Conservation (phyloP, 2,329 filamentous ascomycete genomes). For the Aureobasidium sp. region DNA sequence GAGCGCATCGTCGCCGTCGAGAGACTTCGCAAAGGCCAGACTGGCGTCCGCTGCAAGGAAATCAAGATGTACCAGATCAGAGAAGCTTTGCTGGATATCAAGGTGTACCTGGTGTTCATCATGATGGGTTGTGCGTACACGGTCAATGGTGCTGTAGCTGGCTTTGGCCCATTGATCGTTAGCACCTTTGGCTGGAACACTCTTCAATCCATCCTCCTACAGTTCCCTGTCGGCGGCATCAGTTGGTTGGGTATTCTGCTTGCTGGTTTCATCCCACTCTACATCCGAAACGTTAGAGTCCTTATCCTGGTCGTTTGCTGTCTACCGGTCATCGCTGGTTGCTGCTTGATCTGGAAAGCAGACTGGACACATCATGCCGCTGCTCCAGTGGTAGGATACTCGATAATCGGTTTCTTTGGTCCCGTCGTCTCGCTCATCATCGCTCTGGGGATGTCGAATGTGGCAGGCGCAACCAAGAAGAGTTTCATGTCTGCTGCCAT, state of each 20-base stretch:
- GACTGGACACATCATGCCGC: constrained; percentile 55
- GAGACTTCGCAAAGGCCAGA: constrained; percentile 28
- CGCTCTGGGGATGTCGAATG: constrained; percentile 54
- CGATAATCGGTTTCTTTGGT: constrained; percentile 64
- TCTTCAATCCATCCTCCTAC: constrained; percentile 59
- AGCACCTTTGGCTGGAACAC: constrained; percentile 59
- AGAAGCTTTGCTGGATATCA: constrained; percentile 20
- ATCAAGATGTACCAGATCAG: constrained; percentile 21
- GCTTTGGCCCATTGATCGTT: constrained; percentile 64
- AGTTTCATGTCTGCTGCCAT: constrained; percentile 65
- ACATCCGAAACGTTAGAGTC: constrained; percentile 54
- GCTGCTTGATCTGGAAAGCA: constrained; percentile 64
- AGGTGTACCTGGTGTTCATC: constrained; percentile 21
- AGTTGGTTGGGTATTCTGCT: constrained; percentile 57
- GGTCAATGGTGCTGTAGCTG: constrained; percentile 61
- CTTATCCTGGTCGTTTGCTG: constrained; percentile 57
- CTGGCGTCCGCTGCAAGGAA: constrained; percentile 26
- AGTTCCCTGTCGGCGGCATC: constrained; percentile 65
- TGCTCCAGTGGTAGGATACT: constrained; percentile 61
- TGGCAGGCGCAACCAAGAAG: constrained; percentile 70
- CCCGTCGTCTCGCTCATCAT: constrained; percentile 58
- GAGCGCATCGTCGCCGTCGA: constrained; percentile 30
- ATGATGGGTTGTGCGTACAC: constrained; percentile 55
- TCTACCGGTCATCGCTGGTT: constrained; percentile 65
- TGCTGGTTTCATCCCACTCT: constrained; percentile 55